Percentiles rank a stretch among this genome's conserved stretches.
These are phyloP conservation scores for Pneumocystis carinii DNA, from an alignment of 1,139 yeast species.

Conservation along the genomic window DNA sequence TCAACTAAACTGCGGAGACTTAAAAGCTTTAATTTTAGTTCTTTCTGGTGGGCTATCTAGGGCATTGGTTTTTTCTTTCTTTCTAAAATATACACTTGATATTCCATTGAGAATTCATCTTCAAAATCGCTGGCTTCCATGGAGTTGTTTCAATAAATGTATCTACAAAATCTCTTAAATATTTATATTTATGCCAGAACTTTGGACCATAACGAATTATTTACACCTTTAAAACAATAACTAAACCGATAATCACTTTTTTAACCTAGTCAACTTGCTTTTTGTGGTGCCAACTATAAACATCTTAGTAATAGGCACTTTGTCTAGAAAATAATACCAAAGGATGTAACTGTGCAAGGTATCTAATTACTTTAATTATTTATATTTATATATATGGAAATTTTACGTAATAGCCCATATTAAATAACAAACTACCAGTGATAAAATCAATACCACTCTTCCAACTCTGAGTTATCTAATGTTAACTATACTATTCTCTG, in stretches of 20 bases:
- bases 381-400: too few relatives aligned
- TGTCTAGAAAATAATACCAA: conserved; percentile 28
- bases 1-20: conserved; percentile 10
- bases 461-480: conserved; percentile 39
- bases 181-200: background rate
- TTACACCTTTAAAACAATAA: background rate
- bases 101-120: background rate
- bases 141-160: background rate
- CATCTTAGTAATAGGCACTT: background rate
- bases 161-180: background rate
- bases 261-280: conserved; percentile 5
- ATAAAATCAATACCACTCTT: conserved; percentile 74
- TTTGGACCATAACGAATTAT: background rate
- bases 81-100: background rate
- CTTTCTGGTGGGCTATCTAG: conserved; percentile 3
- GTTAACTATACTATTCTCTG: background rate
- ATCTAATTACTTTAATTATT: conserved; percentile 15
- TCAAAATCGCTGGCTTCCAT: background rate
- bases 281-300: background rate
- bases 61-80: background rate
- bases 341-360: conserved; percentile 59
- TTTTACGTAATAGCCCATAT: conserved; percentile 49
- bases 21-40: conserved; percentile 17
- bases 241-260: conserved; percentile 3
- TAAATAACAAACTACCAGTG: conserved; percentile 34